Evolutionary conservation across 768 basidiomycete genomes (phyloP).

Genomic region (Filobasidium wieringae): DNA sequence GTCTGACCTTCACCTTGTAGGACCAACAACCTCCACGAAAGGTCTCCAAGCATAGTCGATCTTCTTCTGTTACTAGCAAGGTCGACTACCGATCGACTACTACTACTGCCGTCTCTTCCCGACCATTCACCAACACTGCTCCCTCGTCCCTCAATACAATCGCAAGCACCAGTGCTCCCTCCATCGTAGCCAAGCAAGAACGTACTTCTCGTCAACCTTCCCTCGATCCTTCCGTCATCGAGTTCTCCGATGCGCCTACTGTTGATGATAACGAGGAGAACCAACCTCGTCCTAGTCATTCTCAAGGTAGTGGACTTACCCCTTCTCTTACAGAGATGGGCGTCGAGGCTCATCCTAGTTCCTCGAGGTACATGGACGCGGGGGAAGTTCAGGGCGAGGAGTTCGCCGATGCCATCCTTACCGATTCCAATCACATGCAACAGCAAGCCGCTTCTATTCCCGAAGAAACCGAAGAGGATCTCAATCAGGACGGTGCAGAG

Average conservation of each 20-base stretch:
- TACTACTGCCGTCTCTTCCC: not conserved
- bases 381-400: not conserved
- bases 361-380: conserved; percentile 1
- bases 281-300: not conserved
- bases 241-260: not conserved
- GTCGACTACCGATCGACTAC: not conserved
- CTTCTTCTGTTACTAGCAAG: not conserved
- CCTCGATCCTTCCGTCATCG: not conserved
- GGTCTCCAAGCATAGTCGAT: not conserved
- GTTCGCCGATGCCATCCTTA: no score
- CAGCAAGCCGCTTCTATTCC: no score
- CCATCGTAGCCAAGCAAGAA: not conserved
- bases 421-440: no score
- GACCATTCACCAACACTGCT: no score
- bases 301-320: conserved; percentile 14
- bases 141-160: not conserved
- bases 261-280: not conserved
- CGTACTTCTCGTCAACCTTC: not conserved
- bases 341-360: conserved; percentile 47
- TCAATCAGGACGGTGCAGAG: not conserved
- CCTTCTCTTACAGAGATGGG: conserved; percentile 14
- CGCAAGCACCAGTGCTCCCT: not conserved
- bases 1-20: not conserved
- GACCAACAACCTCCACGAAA: not conserved
- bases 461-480: conserved; percentile 25